phyloP scores from a whole-genome alignment of 2,329 filamentous ascomycete genomes.

The Acrocalymma vagum region DNA sequence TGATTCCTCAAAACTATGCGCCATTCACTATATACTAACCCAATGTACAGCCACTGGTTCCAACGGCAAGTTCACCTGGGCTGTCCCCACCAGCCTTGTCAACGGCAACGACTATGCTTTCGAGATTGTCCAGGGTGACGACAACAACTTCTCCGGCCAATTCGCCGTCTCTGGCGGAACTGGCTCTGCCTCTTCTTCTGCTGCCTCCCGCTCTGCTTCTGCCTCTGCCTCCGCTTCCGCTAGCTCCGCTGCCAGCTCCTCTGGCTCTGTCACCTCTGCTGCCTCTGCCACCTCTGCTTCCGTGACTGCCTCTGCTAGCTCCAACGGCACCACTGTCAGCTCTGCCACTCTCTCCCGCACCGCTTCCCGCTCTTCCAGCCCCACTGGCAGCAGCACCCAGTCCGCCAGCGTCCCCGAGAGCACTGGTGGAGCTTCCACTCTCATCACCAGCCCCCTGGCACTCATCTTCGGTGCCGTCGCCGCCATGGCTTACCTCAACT shows the following conservation, averaged over 20 bases:
- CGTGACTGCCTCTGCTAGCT: conserved; percentile 21
- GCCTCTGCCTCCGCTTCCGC: conserved; percentile 32
- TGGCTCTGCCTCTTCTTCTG: conserved; percentile 28
- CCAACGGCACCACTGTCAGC: conserved; percentile 38
- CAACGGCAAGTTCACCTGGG: conserved; percentile 62
- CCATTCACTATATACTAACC: conserved; percentile 19
- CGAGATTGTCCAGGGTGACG: conserved; percentile 62
- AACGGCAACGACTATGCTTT: conserved; percentile 65
- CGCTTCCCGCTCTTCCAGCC: conserved; percentile 18
- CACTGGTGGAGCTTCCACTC: conserved; percentile 37
- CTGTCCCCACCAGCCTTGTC: conserved; percentile 52
- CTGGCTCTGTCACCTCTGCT: conserved; percentile 36
- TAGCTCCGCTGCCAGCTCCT: conserved; percentile 39
- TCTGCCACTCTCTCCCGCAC: conserved; percentile 31
- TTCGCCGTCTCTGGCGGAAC: conserved; percentile 46
- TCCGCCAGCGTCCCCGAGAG: conserved; percentile 23
- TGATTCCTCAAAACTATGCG: neutral
- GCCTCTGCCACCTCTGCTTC: conserved; percentile 28
- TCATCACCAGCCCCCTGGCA: conserved; percentile 47
- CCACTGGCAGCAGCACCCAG: conserved; percentile 24
- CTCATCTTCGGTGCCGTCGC: conserved; percentile 51
- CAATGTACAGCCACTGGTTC: conserved; percentile 47
- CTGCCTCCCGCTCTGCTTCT: conserved; percentile 23
- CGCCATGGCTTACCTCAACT: conserved; percentile 52
- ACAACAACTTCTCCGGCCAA: conserved; percentile 65